Evolutionary conservation across 768 basidiomycete species (phyloP), one percentile per base, ranked within the genome.

Genomic region (Serendipita sp.): DNA sequence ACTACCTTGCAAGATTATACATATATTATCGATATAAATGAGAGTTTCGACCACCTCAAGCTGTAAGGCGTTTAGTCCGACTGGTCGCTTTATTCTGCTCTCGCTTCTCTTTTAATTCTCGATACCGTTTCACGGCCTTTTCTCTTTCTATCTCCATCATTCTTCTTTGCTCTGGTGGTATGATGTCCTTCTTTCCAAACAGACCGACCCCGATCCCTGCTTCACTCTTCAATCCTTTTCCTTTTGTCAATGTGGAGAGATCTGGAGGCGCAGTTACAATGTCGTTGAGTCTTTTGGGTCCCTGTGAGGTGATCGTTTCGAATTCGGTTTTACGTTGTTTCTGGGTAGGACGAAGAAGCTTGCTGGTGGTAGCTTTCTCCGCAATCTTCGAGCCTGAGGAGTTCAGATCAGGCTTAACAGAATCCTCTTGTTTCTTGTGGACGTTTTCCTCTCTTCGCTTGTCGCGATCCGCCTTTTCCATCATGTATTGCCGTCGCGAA

Each of bases 81-180:
- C 13, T 41, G 38, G 13, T 13, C 7, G 13, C 38, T 24, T 24
- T 24, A 41, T 41, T 41, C 38, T 41, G 38, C 38, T 41, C 38
- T 5, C 38, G 38, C 38, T 71, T 75, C 24, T 80, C 83, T 72
- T 86, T 89, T 73, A 90, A 69, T 73, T 85, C 80, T 66, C 89
- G 76, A 72, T 89, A 90, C 64, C 79, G 77, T 70, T 73, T 74
- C 66, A 92, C 84, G 24, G 75, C 86, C 66, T 80, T 84, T 69
- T 86, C 84, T 67, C 89, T 78, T 65, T 90, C 88, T 63, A 78
- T 76, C 69, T 86, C 86, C 81, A 92, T 83, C 83, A 88, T 83
- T 3, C 78, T 77, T 71, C 82, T 84, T 75, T 89, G 87, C 13
- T 85, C 83, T 80, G 89, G 84, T 34, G 85, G 86, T 35, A 90